Evolutionary conservation across 2,329 filamentous ascomycete genomes (phyloP).

Genomic region (Colletotrichum navitas): DNA sequence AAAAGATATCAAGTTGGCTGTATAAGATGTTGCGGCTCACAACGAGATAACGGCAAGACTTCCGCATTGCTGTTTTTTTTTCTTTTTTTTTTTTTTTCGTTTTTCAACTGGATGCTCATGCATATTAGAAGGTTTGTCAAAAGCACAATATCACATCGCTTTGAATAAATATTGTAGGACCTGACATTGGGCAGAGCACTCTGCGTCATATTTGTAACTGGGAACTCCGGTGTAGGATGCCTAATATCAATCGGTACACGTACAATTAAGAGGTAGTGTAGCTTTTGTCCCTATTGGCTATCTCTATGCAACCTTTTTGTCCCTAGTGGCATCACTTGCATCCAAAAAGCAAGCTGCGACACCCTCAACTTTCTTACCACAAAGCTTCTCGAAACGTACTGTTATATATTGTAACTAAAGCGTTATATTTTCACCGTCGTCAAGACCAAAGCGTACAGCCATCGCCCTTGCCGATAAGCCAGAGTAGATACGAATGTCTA

Average conservation of each 20-base stretch:
- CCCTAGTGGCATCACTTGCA: background rate
- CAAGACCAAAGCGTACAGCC: background rate
- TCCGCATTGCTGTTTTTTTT: background rate
- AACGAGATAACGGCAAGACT: background rate
- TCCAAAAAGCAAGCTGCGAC: background rate
- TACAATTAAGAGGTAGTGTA: background rate
- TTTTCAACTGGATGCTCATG: no score
- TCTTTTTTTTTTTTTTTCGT: no score
- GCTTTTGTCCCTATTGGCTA: background rate
- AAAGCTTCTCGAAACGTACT: background rate
- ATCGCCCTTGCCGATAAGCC: background rate
- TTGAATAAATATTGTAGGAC: rapidly evolving
- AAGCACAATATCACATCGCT: background rate
- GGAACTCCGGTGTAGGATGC: background rate
- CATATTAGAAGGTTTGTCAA: no score
- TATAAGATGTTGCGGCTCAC: background rate
- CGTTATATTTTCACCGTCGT: background rate
- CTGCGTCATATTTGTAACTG: background rate
- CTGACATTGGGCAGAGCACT: background rate
- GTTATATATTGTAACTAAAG: background rate
- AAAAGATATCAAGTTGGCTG: background rate
- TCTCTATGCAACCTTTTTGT: background rate
- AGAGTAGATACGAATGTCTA: background rate
- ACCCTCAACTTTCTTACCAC: background rate
- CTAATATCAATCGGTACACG: background rate